Base-by-base conservation (phyloP, 2,329 filamentous ascomycete genomes). In the Scedosporium dehoogii region DNA sequence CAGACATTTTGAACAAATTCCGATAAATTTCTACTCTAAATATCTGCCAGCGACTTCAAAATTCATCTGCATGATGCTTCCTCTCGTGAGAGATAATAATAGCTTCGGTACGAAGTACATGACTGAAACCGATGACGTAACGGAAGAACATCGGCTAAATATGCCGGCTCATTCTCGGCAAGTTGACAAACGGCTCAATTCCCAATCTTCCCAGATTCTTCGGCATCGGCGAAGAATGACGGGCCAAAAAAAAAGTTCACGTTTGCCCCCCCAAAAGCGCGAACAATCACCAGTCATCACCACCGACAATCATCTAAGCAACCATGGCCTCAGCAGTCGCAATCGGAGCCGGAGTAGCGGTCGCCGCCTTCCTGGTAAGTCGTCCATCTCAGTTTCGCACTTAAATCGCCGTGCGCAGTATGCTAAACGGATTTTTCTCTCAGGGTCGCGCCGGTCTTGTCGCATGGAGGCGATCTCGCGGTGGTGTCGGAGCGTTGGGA, bases 401-500 rank as follows among this genome's bases (percentile, higher is more conserved):
- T 12, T 33, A 6, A 48, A 21, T 51, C 38, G 38, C 23, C 4
- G 51, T 59, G 12, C n/a, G 33, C 14, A 18, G 4, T 58, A 56
- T 25, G 55, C 62, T 67, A 67, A 69, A 46, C n/a, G n/a, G 14
- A 61, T 12, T 44, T 60, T 33, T 42, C 16, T 3, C 60, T 48
- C 70, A 97, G 92, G 93, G 94, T 67, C 91, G 94, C 72, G 93
- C 94, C 64, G 93, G 92, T 70, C 84, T 96, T 46, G 89, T 97
- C 70, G 94, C 94, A 68, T 85, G 92, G 75, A 87, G 92, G 66
- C 86, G 91, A 70, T 96, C 89, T 64, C 84, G 89, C 65, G 89
- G 90, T 66, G 88, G 88, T 66, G 81, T 90, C 58, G 89, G 89
- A 67, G 87, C 89, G 42, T 79, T 96, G 69, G 94, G 94, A 69